Base-by-base conservation (phyloP, 495 filamentous ascomycete genomes). In the Penicillium coffeae region DNA sequence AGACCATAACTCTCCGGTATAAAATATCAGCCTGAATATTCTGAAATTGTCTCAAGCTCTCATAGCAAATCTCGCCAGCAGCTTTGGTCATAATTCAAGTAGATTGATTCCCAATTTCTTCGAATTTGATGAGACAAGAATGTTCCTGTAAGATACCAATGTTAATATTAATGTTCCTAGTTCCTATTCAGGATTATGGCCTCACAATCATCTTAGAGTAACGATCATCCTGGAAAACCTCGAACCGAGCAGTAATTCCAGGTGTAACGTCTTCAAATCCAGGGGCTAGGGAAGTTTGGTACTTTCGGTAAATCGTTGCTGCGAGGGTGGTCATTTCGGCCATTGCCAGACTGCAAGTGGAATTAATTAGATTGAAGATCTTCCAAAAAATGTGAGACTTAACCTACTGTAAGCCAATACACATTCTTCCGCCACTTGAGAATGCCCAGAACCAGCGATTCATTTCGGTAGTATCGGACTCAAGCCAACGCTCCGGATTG, bases 401-500 rank as follows among this genome's bases (percentile, higher is more conserved):
- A 9, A 34, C 64, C 51, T 55, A 73, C 68, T 71, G 70, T 41
- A 70, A 82, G 3, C 87, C 87, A 38, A 90, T 71, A 62, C 87
- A 90, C 86, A 89, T 89, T 48, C 86, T 63, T 1, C 84, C 86
- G 1, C 87, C 87, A 47, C 80, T 87, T 0, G 84, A 81, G 61
- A 92, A 90, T 0, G 86, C 84, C 85, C 86, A 90, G 54, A 87
- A 88, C 68, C 78, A 81, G 21, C 79, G 66, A 45, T 78, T 70
- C 65, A 81, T 76, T 51, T 83, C 78, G 22, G 52, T 65, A 16
- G 62, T 59, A 19, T 68, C 56, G 19, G 27, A 36, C 8, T 47
- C 63, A 12, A 85, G 56, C 83, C 83, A 86, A 2, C 83, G 71
- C 4, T 73, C 74, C 18, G 79, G 73, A 16, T 77, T 73, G 74